These are phyloP conservation scores for Populus simonii DNA, from an alignment of 345 rosid species.

Conservation along the genomic window DNA sequence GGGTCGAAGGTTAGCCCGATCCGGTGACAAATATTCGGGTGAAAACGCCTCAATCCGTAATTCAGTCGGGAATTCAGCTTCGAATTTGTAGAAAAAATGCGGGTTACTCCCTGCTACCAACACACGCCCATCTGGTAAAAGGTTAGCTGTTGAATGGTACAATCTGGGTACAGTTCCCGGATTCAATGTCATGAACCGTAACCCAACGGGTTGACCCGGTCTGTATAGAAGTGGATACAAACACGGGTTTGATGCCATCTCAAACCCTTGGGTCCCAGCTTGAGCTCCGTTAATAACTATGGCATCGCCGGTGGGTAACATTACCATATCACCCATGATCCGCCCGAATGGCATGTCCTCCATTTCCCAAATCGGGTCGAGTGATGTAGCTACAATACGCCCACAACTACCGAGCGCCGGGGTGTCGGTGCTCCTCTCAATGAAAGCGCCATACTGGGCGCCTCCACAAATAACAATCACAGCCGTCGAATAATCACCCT, in stretches of 20 bases:
- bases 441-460: constrained; percentile 71
- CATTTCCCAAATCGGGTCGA: constrained; percentile 35
- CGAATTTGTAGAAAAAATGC: constrained; percentile 63
- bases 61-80: constrained; percentile 65
- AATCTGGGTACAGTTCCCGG: constrained; percentile 77
- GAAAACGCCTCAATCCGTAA: constrained; percentile 83
- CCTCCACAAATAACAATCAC: constrained; percentile 81
- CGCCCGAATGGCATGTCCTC: constrained; percentile 87
- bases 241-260: constrained; percentile 45
- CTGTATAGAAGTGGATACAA: constrained; percentile 63
- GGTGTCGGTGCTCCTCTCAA: constrained; percentile 30
- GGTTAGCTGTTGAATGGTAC: constrained; percentile 92
- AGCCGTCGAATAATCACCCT: constrained; percentile 35
- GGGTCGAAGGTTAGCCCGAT: constrained; percentile 75
- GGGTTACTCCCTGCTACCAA: constrained; percentile 89
- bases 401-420: constrained; percentile 31
- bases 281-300: constrained; percentile 84
- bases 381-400: constrained; percentile 21
- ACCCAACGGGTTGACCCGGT: constrained; percentile 43
- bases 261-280: constrained; percentile 47
- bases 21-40: constrained; percentile 72
- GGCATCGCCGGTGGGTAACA: constrained; percentile 74
- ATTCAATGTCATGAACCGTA: constrained; percentile 42
- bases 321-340: constrained; percentile 91
- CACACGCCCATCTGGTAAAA: constrained; percentile 78